phyloP scores from a whole-genome alignment of 2,329 filamentous ascomycete species.

The Sclerotinia minor region DNA sequence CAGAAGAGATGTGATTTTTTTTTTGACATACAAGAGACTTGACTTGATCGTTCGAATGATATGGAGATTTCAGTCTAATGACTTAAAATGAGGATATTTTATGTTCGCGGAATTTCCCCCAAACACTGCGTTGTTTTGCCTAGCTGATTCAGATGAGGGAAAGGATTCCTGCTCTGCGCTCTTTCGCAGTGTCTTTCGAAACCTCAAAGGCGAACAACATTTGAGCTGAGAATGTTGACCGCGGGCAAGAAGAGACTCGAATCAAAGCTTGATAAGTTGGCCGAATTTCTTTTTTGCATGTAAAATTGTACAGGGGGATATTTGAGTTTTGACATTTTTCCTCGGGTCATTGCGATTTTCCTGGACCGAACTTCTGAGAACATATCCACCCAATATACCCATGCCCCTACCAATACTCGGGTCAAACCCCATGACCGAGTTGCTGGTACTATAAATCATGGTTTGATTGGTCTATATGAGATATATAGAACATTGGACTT shows the following conservation, averaged over 20 bases:
- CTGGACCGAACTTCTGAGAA: no score
- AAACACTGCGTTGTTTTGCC: not conserved
- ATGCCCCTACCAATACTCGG: not conserved
- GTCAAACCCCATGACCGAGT: not conserved
- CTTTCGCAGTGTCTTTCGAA: not conserved
- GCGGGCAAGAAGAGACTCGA: not conserved
- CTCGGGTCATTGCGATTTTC: no score
- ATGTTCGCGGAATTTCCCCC: not conserved
- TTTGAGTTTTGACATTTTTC: not conserved
- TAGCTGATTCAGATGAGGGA: not conserved
- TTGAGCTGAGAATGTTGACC: not conserved
- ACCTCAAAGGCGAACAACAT: not conserved
- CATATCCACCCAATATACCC: not conserved
- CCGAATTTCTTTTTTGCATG: not conserved
- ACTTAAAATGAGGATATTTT: not conserved
- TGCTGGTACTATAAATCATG: not conserved
- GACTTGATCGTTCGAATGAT: not conserved
- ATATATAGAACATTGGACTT: not conserved
- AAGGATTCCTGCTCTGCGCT: not conserved
- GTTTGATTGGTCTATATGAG: not conserved
- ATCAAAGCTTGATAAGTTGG: not conserved
- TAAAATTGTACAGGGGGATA: conserved; percentile 1
- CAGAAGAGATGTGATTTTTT: not conserved
- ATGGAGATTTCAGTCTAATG: not conserved
- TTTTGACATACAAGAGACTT: not conserved